These are phyloP conservation scores for Geotrichum fermentans DNA, from an alignment of 1,139 yeast species.

Conservation along the genomic window DNA sequence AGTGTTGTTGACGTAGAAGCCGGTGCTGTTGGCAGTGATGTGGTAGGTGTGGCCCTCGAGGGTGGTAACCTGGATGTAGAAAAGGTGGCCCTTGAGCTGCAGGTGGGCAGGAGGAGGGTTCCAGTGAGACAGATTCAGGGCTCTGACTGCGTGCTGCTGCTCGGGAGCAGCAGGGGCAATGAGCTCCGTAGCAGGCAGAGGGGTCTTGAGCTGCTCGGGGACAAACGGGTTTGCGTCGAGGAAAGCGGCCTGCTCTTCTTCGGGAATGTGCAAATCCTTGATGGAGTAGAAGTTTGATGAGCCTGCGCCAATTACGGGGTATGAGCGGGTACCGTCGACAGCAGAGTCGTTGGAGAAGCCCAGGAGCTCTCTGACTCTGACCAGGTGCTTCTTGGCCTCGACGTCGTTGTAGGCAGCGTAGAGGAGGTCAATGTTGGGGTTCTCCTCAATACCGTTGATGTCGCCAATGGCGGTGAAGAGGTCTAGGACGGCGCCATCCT, in stretches of 20 bases:
- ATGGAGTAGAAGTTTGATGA: constrained; percentile 39
- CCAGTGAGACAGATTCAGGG: constrained; percentile 64
- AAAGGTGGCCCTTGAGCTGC: constrained; percentile 69
- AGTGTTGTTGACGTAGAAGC: constrained; percentile 72
- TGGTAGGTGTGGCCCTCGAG: constrained; percentile 75
- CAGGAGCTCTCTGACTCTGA: constrained; percentile 45
- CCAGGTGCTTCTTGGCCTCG: constrained; percentile 46
- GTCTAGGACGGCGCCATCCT: constrained; percentile 40
- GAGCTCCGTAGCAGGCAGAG: constrained; percentile 13
- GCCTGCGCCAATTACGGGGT: constrained; percentile 38
- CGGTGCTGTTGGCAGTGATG: constrained; percentile 71
- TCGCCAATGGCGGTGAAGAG: constrained; percentile 31
- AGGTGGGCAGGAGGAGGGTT: constrained; percentile 67
- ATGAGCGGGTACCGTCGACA: constrained; percentile 31
- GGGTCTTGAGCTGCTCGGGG: constrained; percentile 13
- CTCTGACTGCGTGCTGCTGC: constrained; percentile 13
- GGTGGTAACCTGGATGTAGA: constrained; percentile 70
- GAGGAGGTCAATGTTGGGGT: constrained; percentile 36
- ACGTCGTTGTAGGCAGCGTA: constrained; percentile 46
- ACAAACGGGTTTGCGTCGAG: constrained; percentile 13
- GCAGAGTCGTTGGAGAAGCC: constrained; percentile 38
- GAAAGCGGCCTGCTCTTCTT: constrained; percentile 21
- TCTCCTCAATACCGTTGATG: constrained; percentile 30
- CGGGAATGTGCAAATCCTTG: constrained; percentile 28
- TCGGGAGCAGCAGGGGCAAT: constrained; percentile 12